Percentiles rank a stretch among this genome's conserved stretches.
These are phyloP conservation scores for Scenedesmus sp. DNA, from an alignment of 163 green algal species.

Conservation along the genomic window DNA sequence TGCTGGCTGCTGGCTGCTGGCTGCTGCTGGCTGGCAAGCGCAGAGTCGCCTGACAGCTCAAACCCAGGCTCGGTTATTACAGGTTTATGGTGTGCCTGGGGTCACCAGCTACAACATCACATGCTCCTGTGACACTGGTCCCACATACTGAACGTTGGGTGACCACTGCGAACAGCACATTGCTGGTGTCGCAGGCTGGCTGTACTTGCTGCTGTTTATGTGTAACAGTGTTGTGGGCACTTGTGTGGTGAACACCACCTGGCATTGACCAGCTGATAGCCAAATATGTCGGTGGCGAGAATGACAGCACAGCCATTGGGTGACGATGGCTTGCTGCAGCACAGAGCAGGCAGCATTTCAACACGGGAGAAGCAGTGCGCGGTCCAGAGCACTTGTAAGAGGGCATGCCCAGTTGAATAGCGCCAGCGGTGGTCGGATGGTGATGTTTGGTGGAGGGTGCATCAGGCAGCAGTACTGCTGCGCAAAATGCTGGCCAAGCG, in stretches of 20 bases:
- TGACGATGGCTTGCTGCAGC: background rate
- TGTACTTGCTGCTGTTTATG: too few relatives aligned
- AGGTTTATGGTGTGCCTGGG: too few relatives aligned
- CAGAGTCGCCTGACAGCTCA: too few relatives aligned
- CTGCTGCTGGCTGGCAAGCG: too few relatives aligned
- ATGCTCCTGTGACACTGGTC: too few relatives aligned
- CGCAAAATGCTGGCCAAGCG: background rate
- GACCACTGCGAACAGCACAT: too few relatives aligned
- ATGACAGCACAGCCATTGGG: constrained; percentile 15
- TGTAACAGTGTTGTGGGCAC: too few relatives aligned
- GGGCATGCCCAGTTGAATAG: background rate
- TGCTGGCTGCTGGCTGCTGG: too few relatives aligned
- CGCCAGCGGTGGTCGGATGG: background rate
- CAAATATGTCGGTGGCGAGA: constrained; percentile 9
- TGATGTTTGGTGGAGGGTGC: background rate
- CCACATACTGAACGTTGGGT: too few relatives aligned
- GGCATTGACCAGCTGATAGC: background rate
- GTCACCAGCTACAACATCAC: too few relatives aligned
- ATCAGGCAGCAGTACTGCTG: background rate
- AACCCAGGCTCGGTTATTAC: too few relatives aligned
- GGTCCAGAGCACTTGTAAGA: background rate
- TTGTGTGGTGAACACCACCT: background rate
- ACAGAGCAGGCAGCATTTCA: background rate
- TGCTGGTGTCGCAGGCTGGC: too few relatives aligned
- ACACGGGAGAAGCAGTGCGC: background rate